Evolutionary conservation across 768 basidiomycete species (phyloP).

Genomic region (Kwoniella dendrophila): DNA sequence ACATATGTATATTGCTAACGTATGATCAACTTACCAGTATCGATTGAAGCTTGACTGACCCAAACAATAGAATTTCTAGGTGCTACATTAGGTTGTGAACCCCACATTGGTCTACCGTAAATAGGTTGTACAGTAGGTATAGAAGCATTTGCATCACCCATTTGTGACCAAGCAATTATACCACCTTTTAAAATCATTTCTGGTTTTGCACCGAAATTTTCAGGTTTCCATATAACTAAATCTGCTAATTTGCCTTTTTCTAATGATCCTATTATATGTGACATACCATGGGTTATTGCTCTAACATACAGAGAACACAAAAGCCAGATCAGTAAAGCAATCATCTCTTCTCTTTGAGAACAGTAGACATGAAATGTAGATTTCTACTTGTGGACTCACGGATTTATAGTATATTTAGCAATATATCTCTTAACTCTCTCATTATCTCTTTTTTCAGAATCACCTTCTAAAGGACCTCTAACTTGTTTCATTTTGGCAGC

Average conservation of each 20-base stretch:
- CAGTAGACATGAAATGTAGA: too few relatives aligned
- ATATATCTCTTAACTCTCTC: slow-evolving; percentile 90
- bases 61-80: slow-evolving; percentile 83
- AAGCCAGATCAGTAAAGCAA: too few relatives aligned
- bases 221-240: slow-evolving; percentile 92
- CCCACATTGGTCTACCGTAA: slow-evolving; percentile 92
- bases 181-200: slow-evolving; percentile 95
- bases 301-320: too few relatives aligned
- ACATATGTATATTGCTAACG: neutral
- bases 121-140: slow-evolving; percentile 95
- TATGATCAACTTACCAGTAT: slow-evolving; percentile 56
- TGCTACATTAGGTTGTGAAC: slow-evolving; percentile 71
- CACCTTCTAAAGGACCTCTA: slow-evolving; percentile 78
- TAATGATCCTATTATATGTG: slow-evolving; percentile 81
- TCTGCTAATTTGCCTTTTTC: slow-evolving; percentile 83
- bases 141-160: slow-evolving; percentile 96
- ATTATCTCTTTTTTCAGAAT: slow-evolving; percentile 74
- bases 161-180: slow-evolving; percentile 86
- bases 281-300: slow-evolving; percentile 91
- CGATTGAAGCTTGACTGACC: slow-evolving; percentile 74
- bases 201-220: slow-evolving; percentile 87
- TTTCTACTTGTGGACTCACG: too few relatives aligned
- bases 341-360: too few relatives aligned
- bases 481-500: slow-evolving; percentile 89
- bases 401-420: slow-evolving; percentile 96